A percentile compares a stretch with the other conserved stretches of the same genome.
Evolutionary conservation across 1,139 yeast genomes (phyloP).

Genomic region (Casaregolazyma lundiana): DNA sequence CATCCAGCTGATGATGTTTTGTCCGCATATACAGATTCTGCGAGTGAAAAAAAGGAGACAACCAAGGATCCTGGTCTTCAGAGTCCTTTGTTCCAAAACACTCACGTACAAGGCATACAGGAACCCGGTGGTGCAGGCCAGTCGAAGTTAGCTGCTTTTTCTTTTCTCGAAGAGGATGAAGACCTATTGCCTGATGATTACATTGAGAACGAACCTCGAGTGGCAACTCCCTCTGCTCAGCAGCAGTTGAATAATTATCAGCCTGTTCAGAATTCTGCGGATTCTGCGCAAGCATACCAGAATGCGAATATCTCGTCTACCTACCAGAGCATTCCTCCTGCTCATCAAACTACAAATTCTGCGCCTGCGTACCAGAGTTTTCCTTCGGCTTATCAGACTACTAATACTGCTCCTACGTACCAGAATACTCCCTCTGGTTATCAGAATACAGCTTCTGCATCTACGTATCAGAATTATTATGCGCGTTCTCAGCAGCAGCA

Average conservation of each 20-base stretch:
- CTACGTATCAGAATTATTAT: constrained; percentile 5
- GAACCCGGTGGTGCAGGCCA: background rate
- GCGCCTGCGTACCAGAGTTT: background rate
- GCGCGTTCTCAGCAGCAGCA: constrained; percentile 25
- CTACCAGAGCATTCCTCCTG: background rate
- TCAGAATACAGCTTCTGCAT: constrained; percentile 1
- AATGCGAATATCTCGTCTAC: background rate
- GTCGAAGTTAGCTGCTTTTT: constrained; percentile 25
- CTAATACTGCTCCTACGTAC: background rate
- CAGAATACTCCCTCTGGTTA: constrained; percentile 1
- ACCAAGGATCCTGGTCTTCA: background rate
- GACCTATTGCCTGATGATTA: constrained; percentile 28
- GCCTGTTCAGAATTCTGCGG: background rate
- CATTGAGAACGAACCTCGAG: constrained; percentile 8
- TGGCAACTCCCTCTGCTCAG: constrained; percentile 2
- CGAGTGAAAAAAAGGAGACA: background rate
- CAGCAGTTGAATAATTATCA: constrained; percentile 4
- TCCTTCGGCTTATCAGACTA: constrained; percentile 5
- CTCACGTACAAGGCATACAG: background rate
- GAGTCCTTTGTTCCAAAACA: background rate
- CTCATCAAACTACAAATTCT: constrained; percentile 3
- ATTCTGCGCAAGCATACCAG: background rate
- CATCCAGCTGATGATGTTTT: background rate
- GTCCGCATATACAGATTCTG: too few species aligned
- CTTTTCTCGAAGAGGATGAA: constrained; percentile 47